Percentiles rank a stretch among this genome's conserved stretches.
Conservation (phyloP, 345 rosid genomes). For the Durio zibethinus region DNA sequence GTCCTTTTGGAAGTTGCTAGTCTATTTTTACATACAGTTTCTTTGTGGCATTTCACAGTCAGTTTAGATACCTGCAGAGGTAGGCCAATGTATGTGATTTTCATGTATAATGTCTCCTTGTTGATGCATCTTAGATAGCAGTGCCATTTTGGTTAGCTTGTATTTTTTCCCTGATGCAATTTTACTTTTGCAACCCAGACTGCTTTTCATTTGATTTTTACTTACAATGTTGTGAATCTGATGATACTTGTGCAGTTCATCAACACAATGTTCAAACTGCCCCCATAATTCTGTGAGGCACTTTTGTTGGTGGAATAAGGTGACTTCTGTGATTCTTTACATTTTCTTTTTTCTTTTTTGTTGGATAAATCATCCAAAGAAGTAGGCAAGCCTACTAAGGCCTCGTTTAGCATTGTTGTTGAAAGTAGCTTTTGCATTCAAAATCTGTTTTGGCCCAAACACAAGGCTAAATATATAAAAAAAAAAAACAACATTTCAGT, state of each 20-base stretch:
- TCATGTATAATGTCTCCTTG: background rate
- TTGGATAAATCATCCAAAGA: too few species aligned
- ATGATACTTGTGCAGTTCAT: conserved; percentile 41
- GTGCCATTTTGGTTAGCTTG: background rate
- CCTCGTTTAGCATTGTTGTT: too few species aligned
- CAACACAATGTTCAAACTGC: conserved; percentile 57
- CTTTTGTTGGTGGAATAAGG: conserved; percentile 99
- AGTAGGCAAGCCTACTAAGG: too few species aligned
- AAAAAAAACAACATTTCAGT: too few species aligned
- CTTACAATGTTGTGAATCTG: conserved; percentile 12
- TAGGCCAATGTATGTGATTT: background rate
- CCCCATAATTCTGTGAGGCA: conserved; percentile 83
- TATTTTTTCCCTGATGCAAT: background rate
- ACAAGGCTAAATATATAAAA: too few species aligned
- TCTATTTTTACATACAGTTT: background rate
- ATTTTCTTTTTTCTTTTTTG: too few species aligned
- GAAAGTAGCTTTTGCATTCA: too few species aligned
- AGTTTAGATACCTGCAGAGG: background rate
- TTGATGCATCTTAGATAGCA: background rate
- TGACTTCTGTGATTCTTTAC: conserved; percentile 30
- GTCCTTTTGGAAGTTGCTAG: background rate
- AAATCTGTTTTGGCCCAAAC: too few species aligned
- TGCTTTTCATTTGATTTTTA: conserved; percentile 4
- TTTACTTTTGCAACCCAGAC: background rate
- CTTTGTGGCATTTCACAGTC: background rate